phyloP scores from a whole-genome alignment of 176 grass and related monocot genomes.

The Raddia distichophylla region DNA sequence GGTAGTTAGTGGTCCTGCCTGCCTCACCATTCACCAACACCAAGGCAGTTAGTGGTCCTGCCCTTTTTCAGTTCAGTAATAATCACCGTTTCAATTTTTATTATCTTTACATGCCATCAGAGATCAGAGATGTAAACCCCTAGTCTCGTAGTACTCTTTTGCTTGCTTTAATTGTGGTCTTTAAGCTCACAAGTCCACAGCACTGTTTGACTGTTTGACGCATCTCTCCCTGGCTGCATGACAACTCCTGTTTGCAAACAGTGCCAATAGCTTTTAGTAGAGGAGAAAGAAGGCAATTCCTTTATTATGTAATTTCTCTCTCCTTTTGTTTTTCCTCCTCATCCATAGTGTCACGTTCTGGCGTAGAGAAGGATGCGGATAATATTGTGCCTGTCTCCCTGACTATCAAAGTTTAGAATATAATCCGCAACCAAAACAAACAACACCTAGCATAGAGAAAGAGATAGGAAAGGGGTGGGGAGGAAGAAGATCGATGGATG shows the following conservation, averaged over 20 bases:
- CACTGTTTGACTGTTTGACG: conserved; percentile 22
- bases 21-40: conserved; percentile 19
- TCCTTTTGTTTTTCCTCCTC: not conserved
- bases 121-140: conserved; percentile 24
- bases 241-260: conserved; percentile 32
- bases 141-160: conserved; percentile 1
- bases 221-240: conserved; percentile 17
- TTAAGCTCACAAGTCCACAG: conserved; percentile 39
- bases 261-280: not conserved
- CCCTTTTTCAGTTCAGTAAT: conserved; percentile 44
- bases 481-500: too few relatives aligned
- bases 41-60: not conserved
- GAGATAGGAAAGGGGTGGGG: too few relatives aligned
- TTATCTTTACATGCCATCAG: conserved; percentile 23
- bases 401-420: too few relatives aligned
- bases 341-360: not conserved
- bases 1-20: conserved; percentile 58
- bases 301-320: not conserved
- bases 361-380: too few relatives aligned
- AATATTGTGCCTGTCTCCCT: too few relatives aligned
- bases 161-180: conserved; percentile 9
- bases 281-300: too few relatives aligned
- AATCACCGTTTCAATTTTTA: not conserved
- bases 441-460: too few relatives aligned
- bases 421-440: too few relatives aligned